Conservation (phyloP, 2,329 filamentous ascomycete genomes). For the Penicillium sp. region DNA sequence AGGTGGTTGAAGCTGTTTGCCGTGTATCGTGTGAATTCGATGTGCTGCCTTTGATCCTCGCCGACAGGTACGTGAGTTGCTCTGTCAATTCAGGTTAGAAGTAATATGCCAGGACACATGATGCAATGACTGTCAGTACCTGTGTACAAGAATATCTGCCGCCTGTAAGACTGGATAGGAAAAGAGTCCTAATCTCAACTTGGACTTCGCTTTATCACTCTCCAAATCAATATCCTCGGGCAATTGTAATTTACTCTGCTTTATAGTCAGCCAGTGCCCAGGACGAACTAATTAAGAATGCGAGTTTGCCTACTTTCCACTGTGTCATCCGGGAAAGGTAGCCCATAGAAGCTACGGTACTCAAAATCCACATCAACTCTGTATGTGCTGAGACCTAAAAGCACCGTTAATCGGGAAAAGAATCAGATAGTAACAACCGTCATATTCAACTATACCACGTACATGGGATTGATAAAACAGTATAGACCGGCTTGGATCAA, state of each 20-base stretch:
- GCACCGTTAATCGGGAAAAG: not conserved
- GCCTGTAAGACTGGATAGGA: slow-evolving; percentile 95
- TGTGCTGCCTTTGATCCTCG: slow-evolving; percentile 90
- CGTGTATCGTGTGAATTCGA: slow-evolving; percentile 86
- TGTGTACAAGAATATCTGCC: slow-evolving; percentile 85
- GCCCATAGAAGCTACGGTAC: slow-evolving; percentile 84
- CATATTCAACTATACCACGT: slow-evolving; percentile 24
- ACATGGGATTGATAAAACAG: slow-evolving; percentile 82
- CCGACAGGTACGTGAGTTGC: slow-evolving; percentile 95
- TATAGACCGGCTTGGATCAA: slow-evolving; percentile 70
- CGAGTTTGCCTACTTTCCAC: slow-evolving; percentile 71
- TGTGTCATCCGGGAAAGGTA: slow-evolving; percentile 98
- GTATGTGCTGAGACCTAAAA: slow-evolving; percentile 68
- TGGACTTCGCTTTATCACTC: slow-evolving; percentile 52
- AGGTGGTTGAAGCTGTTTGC: slow-evolving; percentile 81
- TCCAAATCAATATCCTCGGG: slow-evolving; percentile 58
- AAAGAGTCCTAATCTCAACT: slow-evolving; percentile 82
- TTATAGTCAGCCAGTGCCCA: not conserved
- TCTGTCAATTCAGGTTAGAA: slow-evolving; percentile 36
- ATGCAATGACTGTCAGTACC: slow-evolving; percentile 40
- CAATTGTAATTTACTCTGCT: slow-evolving; percentile 68
- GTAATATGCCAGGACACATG: too few relatives aligned
- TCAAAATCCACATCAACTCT: slow-evolving; percentile 96
- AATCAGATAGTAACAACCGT: not conserved
- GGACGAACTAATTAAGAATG: not conserved